Conservation (phyloP, 345 rosid genomes). For the Euphorbia tirucalli region DNA sequence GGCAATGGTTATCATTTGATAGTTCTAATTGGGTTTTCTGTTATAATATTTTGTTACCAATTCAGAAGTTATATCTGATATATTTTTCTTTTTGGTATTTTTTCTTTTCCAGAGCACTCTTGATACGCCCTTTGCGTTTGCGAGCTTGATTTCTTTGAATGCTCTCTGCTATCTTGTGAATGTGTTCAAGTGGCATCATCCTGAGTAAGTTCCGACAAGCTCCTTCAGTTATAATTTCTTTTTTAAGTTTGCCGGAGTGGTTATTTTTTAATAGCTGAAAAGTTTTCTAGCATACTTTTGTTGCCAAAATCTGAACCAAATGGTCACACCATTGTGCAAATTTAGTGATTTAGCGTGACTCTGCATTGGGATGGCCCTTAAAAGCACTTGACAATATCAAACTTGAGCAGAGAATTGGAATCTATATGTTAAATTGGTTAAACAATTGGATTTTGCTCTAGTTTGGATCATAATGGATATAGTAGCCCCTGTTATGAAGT, state of each 20-base stretch:
- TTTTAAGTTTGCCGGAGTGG: neutral
- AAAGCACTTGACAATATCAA: neutral
- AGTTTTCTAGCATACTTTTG: neutral
- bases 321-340: neutral
- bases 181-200: constrained; percentile 21
- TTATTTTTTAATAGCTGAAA: neutral
- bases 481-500: neutral
- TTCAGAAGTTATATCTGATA: constrained; percentile 3
- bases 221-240: neutral
- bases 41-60: neutral
- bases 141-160: constrained; percentile 38
- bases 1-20: neutral
- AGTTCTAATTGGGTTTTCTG: neutral
- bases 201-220: constrained; percentile 34
- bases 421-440: neutral
- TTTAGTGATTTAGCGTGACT: neutral
- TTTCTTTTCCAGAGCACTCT: constrained; percentile 59
- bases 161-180: constrained; percentile 39
- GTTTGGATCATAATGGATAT: neutral
- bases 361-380: neutral
- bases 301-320: neutral
- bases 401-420: neutral
- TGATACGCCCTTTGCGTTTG: constrained; percentile 58
- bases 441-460: neutral
- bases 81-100: neutral